phyloP scores from a whole-genome alignment of 2,329 filamentous ascomycete species.

The Aspergillus oerlinghausenensis region DNA sequence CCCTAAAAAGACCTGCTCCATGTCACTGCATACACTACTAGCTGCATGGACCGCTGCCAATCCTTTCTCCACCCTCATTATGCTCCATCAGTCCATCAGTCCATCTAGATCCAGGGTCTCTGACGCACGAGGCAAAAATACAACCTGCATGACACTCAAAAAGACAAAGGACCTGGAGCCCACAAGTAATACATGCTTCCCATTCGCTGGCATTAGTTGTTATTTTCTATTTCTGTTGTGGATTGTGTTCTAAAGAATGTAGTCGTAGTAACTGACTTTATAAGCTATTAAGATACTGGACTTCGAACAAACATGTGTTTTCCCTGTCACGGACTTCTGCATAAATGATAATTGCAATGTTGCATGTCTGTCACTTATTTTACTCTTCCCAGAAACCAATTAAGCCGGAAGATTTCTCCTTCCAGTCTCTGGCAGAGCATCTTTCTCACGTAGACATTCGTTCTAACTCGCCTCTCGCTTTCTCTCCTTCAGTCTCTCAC shows the following conservation, averaged over 20 bases:
- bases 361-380: slow-evolving; percentile 14
- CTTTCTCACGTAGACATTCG: slow-evolving; percentile 21
- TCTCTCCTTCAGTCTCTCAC: slow-evolving; percentile 12
- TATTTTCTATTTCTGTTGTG: slow-evolving; percentile 11
- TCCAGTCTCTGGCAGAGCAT: slow-evolving; percentile 5
- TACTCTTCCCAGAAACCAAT: slow-evolving; percentile 12
- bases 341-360: slow-evolving; percentile 20
- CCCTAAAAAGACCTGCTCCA: slow-evolving; percentile 15
- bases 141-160: slow-evolving; percentile 39
- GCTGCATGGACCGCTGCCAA: slow-evolving; percentile 34
- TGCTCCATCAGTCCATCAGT: slow-evolving; percentile 16
- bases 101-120: slow-evolving; percentile 41
- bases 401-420: slow-evolving; percentile 10
- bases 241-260: slow-evolving; percentile 16
- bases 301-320: slow-evolving; percentile 22
- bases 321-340: slow-evolving; percentile 13
- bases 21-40: slow-evolving; percentile 8
- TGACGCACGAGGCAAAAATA: slow-evolving; percentile 40
- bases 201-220: slow-evolving; percentile 2
- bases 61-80: slow-evolving; percentile 27
- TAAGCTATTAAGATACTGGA: slow-evolving; percentile 14
- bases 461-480: slow-evolving; percentile 16
- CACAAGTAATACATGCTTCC: slow-evolving; percentile 14
- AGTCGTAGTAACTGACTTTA: slow-evolving; percentile 10
- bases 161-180: slow-evolving; percentile 30